Evolutionary conservation across 805 yeast species (phyloP).

Genomic region (Candida qinlingensis): DNA sequence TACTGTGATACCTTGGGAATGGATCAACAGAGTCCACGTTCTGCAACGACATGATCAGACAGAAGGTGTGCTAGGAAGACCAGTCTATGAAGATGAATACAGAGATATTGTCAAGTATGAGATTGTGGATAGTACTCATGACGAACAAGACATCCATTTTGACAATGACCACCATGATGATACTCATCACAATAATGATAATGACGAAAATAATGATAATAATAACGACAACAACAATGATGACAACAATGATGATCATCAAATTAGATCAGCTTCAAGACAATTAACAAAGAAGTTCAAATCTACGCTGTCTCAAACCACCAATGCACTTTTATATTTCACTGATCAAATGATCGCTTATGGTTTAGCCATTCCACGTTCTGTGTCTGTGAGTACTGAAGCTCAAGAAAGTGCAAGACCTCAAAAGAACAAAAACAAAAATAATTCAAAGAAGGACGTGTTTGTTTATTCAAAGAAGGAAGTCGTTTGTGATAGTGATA

Average conservation of each 20-base stretch:
- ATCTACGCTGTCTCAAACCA: constrained; percentile 26
- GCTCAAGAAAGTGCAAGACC: constrained; percentile 7
- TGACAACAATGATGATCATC: not conserved
- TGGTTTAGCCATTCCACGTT: constrained; percentile 52
- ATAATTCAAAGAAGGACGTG: constrained; percentile 31
- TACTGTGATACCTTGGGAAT: constrained; percentile 79
- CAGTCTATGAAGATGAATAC: constrained; percentile 64
- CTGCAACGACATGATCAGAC: constrained; percentile 56
- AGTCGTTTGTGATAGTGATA: constrained; percentile 26
- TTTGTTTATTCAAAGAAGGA: constrained; percentile 39
- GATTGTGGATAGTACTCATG: constrained; percentile 11
- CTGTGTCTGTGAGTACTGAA: constrained; percentile 30
- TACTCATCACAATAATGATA: constrained; percentile 15
- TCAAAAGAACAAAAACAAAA: constrained; percentile 22
- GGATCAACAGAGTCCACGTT: constrained; percentile 63
- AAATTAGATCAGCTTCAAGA: not conserved
- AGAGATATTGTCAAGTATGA: constrained; percentile 20
- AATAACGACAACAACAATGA: not conserved
- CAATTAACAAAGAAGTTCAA: constrained; percentile 12
- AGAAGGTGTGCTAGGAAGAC: constrained; percentile 70
- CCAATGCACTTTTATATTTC: constrained; percentile 35
- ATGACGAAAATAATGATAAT: constrained; percentile 6
- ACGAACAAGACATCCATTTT: constrained; percentile 5
- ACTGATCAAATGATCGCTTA: constrained; percentile 53
- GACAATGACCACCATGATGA: constrained; percentile 6